A percentile compares a stretch with the other conserved stretches of the same genome.
phyloP scores from a whole-genome alignment of 768 basidiomycete genomes.

The Rubroboletus satanas region DNA sequence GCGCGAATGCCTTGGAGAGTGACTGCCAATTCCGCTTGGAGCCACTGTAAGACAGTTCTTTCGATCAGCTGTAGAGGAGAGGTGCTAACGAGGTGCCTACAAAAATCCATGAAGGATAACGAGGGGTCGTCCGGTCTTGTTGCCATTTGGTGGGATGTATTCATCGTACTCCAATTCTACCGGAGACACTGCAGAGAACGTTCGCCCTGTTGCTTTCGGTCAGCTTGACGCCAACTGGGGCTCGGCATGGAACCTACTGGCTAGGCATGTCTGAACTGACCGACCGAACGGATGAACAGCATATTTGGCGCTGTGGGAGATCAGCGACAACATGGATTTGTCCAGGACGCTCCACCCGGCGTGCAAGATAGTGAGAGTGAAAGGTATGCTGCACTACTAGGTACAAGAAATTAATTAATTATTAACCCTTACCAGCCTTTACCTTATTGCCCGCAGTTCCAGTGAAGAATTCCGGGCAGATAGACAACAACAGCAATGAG shows the following conservation, averaged over 20 bases:
- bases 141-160: slow-evolving; percentile 26
- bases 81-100: slow-evolving; percentile 33
- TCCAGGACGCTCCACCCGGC: not conserved
- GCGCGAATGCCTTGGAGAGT: slow-evolving; percentile 70
- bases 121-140: slow-evolving; percentile 40
- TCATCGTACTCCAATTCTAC: slow-evolving; percentile 33
- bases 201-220: slow-evolving; percentile 19
- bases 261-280: not conserved
- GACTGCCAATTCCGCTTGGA: slow-evolving; percentile 90
- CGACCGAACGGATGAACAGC: not conserved
- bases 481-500: too few relatives aligned
- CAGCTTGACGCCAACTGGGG: not conserved
- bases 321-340: slow-evolving; percentile 13
- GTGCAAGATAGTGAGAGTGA: not conserved
- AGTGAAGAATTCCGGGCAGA: too few relatives aligned
- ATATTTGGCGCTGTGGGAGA: not conserved
- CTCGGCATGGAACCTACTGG: slow-evolving; percentile 1
- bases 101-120: slow-evolving; percentile 64
- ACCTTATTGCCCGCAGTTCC: too few relatives aligned
- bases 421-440: too few relatives aligned
- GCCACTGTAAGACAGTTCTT: slow-evolving; percentile 45
- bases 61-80: not conserved
- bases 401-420: too few relatives aligned
- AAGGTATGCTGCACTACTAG: not conserved
- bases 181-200: slow-evolving; percentile 15